phyloP scores from a whole-genome alignment of 257 asterid genomes.

The Scutellaria baicalensis region DNA sequence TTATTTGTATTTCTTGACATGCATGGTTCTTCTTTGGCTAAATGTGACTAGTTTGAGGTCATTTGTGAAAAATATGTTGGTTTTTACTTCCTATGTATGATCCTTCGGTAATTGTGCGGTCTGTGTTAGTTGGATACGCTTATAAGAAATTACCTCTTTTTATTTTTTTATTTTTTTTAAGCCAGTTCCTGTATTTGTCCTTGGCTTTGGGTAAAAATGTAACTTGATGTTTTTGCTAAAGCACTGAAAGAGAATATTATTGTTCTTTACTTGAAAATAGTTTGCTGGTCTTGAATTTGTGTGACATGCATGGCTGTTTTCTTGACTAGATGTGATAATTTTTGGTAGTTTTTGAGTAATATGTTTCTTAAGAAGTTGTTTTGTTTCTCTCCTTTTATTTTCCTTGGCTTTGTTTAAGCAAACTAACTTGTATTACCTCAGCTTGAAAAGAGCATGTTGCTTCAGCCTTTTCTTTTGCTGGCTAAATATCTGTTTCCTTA shows the following conservation, averaged over 20 bases:
- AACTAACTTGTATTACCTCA: background rate
- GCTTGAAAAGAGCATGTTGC: background rate
- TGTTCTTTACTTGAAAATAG: no score
- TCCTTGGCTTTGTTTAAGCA: background rate
- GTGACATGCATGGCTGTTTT: conserved; percentile 15
- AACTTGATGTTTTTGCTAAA: background rate
- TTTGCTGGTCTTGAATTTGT: no score
- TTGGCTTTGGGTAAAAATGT: no score
- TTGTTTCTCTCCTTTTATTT: background rate
- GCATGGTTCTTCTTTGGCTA: conserved; percentile 17
- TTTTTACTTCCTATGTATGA: background rate
- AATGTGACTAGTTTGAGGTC: background rate
- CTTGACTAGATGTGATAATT: background rate
- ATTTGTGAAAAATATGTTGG: background rate
- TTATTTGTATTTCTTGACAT: background rate
- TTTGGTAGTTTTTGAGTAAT: background rate
- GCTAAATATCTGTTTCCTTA: background rate
- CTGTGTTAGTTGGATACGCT: background rate
- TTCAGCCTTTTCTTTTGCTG: no score
- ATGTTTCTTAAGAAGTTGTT: background rate
- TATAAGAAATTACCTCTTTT: background rate
- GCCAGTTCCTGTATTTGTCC: background rate
- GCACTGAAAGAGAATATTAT: background rate
- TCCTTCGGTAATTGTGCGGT: background rate
- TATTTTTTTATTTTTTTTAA: no score